Evolutionary conservation across 495 filamentous ascomycete genomes (phyloP), one percentile per base, ranked within the genome.

Genomic region (Lophiotrema nucula): DNA sequence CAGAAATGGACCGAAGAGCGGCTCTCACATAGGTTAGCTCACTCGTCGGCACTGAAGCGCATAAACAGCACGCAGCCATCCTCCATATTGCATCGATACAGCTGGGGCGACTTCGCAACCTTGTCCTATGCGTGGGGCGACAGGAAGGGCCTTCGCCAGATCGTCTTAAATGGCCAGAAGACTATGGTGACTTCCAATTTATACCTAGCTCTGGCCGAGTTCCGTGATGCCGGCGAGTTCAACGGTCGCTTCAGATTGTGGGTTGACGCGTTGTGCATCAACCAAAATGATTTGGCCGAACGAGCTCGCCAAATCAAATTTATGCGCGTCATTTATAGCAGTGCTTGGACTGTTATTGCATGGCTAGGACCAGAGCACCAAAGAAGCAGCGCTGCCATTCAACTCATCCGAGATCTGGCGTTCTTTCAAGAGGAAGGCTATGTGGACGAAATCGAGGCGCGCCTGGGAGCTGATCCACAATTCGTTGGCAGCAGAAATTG

Each of bases 261-360:
- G 53, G 22, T 56, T 16, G 53, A 56, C 24, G 39, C 38, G 1
- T n/a, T 56, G 5, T 56, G 53, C 26, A 56, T 56, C 27, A 56
- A 56, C 42, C 53, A 56, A 23, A 15, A 31, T 1, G 53, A 56
- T 37, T 5, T 24, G 39, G 42, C 31, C 26, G 53, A 56, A 24
- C 41, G 42, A 2, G 42, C 27, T 2, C 13, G 2, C 13, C 41
- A 56, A 38, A 37, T 56, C 4, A 12, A 22, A 12, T 6, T 8
- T 12, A 56, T 56, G 53, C 1, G 25, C 3, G 22, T 18, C 8
- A 56, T 56, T 11, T 56, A 46, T 22, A 18, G 16, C 1, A 4
- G 3, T 22, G 53, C 53, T 3, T 22, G 27, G 27, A 22, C 39
- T 12, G 41, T 47, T 1, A 31, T 56, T 21, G 22, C 25, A 5